Evolutionary conservation across 306 rosid genomes (phyloP).

Genomic region (Castanea mollissima): DNA sequence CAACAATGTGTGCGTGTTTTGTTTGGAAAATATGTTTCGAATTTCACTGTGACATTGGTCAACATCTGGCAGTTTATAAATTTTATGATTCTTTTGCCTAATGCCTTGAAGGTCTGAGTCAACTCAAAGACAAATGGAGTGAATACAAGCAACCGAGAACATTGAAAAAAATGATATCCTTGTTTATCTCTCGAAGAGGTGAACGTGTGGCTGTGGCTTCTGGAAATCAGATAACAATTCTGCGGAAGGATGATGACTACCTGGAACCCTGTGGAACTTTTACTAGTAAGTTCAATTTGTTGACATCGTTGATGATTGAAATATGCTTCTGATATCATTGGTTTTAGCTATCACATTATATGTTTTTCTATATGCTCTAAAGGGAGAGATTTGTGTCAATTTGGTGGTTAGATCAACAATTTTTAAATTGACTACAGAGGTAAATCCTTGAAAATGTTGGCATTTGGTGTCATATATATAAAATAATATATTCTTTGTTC

Average conservation of each 20-base stretch:
- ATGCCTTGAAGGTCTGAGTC: constrained; percentile 53
- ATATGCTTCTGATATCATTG: background rate
- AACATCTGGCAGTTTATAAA: background rate
- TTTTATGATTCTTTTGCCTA: background rate
- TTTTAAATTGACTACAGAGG: background rate
- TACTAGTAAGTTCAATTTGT: constrained; percentile 46
- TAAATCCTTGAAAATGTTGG: background rate
- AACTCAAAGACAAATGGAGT: constrained; percentile 70
- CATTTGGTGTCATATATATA: background rate
- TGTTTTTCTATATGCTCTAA: background rate
- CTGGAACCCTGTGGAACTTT: constrained; percentile 66
- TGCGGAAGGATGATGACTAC: constrained; percentile 73
- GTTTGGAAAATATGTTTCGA: background rate
- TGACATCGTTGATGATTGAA: background rate
- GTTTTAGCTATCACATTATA: background rate
- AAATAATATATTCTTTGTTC: background rate
- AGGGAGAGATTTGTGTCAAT: background rate
- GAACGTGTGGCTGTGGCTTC: constrained; percentile 85
- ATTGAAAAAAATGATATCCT: constrained; percentile 52
- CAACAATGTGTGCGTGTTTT: background rate
- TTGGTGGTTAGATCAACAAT: background rate
- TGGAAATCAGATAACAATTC: constrained; percentile 78
- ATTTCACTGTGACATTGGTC: background rate
- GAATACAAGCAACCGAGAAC: constrained; percentile 61
- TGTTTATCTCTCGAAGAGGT: constrained; percentile 68